Conservation (phyloP, 129 eudicot species). For the Flaveria linearis region DNA sequence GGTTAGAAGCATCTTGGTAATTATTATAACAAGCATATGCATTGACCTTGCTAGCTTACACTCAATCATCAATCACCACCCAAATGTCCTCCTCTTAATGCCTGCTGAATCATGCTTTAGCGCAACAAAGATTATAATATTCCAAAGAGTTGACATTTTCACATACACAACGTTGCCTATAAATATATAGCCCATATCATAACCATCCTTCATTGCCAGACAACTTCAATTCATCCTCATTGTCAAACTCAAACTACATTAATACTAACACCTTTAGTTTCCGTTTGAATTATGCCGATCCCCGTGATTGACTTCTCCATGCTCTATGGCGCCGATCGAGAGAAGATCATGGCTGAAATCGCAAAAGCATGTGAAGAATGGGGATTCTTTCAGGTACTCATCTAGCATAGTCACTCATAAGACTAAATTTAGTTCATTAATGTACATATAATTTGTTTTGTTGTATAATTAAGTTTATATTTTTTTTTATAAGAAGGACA, state of each 20-base stretch:
- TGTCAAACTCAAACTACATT: neutral
- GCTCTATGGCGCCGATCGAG: constrained; percentile 67
- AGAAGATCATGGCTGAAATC: constrained; percentile 60
- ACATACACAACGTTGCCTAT: constrained; percentile 35
- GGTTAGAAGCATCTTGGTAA: constrained; percentile 32
- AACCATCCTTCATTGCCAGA: constrained; percentile 27
- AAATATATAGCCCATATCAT: constrained; percentile 35
- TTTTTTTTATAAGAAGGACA: no score
- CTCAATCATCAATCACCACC: constrained; percentile 41
- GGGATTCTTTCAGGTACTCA: constrained; percentile 87
- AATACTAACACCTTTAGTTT: neutral
- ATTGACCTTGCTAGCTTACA: constrained; percentile 39
- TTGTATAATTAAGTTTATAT: neutral
- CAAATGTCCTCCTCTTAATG: constrained; percentile 40
- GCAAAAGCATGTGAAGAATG: constrained; percentile 76
- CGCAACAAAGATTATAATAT: constrained; percentile 29
- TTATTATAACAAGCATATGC: constrained; percentile 30
- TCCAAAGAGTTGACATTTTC: constrained; percentile 47
- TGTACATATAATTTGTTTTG: neutral
- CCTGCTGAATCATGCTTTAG: constrained; percentile 30
- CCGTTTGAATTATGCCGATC: constrained; percentile 53
- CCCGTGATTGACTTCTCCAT: constrained; percentile 89
- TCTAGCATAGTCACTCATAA: neutral
- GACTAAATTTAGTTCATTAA: neutral
- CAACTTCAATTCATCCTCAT: constrained; percentile 6